Conservation (phyloP, 768 basidiomycete species). For the Crucibulum laeve region DNA sequence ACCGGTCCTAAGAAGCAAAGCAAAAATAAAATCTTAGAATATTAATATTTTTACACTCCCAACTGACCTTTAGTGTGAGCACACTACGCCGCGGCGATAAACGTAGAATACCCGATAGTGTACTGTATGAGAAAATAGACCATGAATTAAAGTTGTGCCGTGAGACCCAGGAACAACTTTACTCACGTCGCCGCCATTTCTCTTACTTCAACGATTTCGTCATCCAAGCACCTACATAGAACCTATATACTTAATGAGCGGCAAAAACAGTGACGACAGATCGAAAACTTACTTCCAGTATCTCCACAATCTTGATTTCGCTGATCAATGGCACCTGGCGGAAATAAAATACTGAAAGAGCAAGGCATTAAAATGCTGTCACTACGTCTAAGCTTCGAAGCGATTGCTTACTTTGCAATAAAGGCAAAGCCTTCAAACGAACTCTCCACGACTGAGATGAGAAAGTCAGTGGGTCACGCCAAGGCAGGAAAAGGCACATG, state of each 20-base stretch:
- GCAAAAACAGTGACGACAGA: neutral
- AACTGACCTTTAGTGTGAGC: constrained; percentile 59
- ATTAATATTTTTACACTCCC: neutral
- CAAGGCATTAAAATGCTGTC: neutral
- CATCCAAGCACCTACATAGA: constrained; percentile 75
- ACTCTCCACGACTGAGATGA: constrained; percentile 76
- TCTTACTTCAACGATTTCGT: constrained; percentile 85
- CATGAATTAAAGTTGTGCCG: neutral
- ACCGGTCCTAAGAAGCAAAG: constrained; percentile 54
- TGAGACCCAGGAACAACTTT: no score
- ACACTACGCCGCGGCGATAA: constrained; percentile 78
- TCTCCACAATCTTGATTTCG: constrained; percentile 71
- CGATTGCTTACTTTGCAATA: constrained; percentile 60
- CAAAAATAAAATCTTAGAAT: constrained; percentile 2
- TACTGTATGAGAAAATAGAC: constrained; percentile 32
- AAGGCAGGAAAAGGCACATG: neutral
- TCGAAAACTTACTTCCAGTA: constrained; percentile 59
- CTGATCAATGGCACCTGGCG: constrained; percentile 78
- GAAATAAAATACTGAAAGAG: constrained; percentile 72
- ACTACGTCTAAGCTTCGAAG: neutral
- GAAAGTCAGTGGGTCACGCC: neutral
- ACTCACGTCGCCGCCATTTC: constrained; percentile 84
- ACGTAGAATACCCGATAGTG: constrained; percentile 78
- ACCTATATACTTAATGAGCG: constrained; percentile 36
- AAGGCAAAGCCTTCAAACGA: constrained; percentile 78